Conservation (phyloP, 2,329 filamentous ascomycete genomes). For the Colletotrichum spaethianum region DNA sequence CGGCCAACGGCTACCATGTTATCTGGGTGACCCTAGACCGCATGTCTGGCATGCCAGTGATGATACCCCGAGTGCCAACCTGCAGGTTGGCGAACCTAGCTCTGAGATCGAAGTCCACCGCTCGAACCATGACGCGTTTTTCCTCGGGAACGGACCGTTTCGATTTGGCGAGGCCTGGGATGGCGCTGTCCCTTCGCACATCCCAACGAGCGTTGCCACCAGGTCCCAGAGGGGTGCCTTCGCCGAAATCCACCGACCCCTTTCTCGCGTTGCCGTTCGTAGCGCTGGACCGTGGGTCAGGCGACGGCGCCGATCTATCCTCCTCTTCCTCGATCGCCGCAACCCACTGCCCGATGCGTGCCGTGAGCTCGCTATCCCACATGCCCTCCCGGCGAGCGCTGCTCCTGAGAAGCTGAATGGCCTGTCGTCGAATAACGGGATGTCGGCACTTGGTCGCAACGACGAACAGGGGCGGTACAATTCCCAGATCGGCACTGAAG, state of each 20-base stretch:
- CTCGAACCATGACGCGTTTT: constrained; percentile 69
- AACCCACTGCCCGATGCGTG: constrained; percentile 69
- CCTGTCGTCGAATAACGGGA: constrained; percentile 68
- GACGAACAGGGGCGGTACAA: constrained; percentile 75
- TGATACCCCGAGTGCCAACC: constrained; percentile 69
- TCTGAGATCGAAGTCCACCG: constrained; percentile 70
- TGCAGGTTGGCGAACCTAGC: constrained; percentile 63
- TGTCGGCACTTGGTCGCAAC: constrained; percentile 78
- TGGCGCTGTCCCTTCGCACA: constrained; percentile 45
- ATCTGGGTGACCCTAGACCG: constrained; percentile 63
- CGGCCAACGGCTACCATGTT: constrained; percentile 56
- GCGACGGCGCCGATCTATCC: constrained; percentile 44
- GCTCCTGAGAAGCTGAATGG: constrained; percentile 72
- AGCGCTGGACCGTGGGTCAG: constrained; percentile 47
- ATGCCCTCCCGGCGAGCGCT: constrained; percentile 76
- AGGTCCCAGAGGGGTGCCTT: constrained; percentile 52
- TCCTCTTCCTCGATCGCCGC: constrained; percentile 68
- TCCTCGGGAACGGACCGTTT: constrained; percentile 63
- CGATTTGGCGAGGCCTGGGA: constrained; percentile 39
- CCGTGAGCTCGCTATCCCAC: constrained; percentile 76
- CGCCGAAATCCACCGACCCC: constrained; percentile 53
- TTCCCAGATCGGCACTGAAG: constrained; percentile 75
- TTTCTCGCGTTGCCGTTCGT: constrained; percentile 44
- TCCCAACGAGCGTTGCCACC: constrained; percentile 62
- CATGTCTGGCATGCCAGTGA: constrained; percentile 60